phyloP scores from a whole-genome alignment of 768 basidiomycete genomes.

The Trametes punicea region DNA sequence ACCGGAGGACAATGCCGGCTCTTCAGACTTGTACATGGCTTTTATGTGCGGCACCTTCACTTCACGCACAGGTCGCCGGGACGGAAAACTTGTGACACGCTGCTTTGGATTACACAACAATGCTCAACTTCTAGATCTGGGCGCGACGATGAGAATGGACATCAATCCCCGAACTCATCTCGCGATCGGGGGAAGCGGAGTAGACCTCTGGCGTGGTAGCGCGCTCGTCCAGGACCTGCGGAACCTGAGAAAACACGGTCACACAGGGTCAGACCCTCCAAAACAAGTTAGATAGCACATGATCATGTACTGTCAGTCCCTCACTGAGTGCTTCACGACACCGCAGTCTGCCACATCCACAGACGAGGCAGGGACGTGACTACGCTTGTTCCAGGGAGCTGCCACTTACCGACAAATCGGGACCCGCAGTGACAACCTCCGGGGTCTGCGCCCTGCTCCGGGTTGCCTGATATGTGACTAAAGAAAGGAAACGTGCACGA shows the following conservation, averaged over 20 bases:
- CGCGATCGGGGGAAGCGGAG: conserved; percentile 1
- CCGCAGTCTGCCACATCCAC: conserved; percentile 2
- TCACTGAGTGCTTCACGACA: not conserved
- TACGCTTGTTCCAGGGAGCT: not conserved
- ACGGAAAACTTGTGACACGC: not conserved
- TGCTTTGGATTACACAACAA: not conserved
- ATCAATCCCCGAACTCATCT: not conserved
- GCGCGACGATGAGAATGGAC: conserved; percentile 3
- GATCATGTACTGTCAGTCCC: not conserved
- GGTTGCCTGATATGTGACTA: not conserved
- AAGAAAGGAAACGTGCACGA: not conserved
- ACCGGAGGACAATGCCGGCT: not conserved
- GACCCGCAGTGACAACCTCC: conserved; percentile 1
- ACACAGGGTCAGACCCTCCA: not conserved
- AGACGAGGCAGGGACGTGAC: not conserved
- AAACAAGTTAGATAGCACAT: not conserved
- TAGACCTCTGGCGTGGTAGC: not conserved
- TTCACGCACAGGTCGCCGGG: not conserved
- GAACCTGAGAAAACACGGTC: no score
- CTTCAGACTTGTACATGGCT: not conserved
- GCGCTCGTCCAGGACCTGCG: not conserved
- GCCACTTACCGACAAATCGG: conserved; percentile 10
- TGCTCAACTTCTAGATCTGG: not conserved
- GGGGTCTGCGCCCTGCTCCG: not conserved
- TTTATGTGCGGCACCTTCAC: conserved; percentile 1